Conservation (phyloP, 257 asterid genomes). For the Solanum infundibuliforme region DNA sequence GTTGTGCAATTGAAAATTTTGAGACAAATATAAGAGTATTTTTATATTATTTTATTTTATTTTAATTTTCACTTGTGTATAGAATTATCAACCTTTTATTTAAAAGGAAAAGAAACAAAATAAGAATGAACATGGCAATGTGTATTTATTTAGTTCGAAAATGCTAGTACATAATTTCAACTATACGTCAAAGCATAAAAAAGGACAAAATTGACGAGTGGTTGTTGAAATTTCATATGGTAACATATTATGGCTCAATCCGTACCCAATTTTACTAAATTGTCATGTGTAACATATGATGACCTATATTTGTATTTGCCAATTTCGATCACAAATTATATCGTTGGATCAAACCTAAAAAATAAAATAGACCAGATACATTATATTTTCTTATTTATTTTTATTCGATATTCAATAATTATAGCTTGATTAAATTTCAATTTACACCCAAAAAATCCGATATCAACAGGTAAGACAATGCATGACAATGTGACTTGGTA, state of each 20-base stretch:
- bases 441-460: not conserved
- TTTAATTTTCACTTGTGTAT: not conserved
- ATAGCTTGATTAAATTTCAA: not conserved
- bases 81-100: not conserved
- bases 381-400: not conserved
- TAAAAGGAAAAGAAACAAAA: not conserved
- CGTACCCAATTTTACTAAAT: not conserved
- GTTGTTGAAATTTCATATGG: not conserved
- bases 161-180: not conserved
- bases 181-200: not conserved
- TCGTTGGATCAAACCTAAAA: not conserved
- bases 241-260: not conserved
- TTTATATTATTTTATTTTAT: not conserved
- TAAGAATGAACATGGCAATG: not conserved
- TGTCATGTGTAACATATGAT: not conserved
- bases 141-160: not conserved
- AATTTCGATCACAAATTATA: not conserved
- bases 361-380: not conserved
- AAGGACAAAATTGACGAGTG: not conserved
- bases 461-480: not conserved
- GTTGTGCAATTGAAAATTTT: not conserved
- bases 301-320: not conserved
- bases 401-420: rapidly evolving
- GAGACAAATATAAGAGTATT: not conserved
- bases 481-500: not conserved